Evolutionary conservation across 1,139 yeast species (phyloP).

Genomic region (Suhomyces choctaworum): DNA sequence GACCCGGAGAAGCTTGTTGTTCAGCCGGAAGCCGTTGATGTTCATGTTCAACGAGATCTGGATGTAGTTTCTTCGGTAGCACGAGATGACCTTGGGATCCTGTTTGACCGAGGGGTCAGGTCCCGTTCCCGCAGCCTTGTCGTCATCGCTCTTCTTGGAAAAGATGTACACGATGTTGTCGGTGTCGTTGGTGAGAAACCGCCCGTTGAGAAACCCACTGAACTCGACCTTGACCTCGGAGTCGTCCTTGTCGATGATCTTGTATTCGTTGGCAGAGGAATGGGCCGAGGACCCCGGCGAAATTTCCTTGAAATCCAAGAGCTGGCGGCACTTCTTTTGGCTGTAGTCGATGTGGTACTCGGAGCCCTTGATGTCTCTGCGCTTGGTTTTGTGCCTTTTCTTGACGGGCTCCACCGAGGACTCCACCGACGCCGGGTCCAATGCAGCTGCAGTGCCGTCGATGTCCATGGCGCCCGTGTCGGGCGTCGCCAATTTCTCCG

Average conservation of each 20-base stretch:
- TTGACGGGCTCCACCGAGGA: slow-evolving; percentile 8
- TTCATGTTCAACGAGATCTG: slow-evolving; percentile 40
- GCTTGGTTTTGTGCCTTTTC: slow-evolving; percentile 9
- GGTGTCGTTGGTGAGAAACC: slow-evolving; percentile 44
- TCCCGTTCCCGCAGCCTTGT: slow-evolving; percentile 1
- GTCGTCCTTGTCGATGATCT: slow-evolving; percentile 34
- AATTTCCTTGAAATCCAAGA: slow-evolving; percentile 33
- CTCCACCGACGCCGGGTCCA: background rate
- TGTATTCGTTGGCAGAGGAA: slow-evolving; percentile 27
- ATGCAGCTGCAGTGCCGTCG: background rate
- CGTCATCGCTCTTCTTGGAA: slow-evolving; percentile 20
- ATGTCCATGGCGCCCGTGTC: slow-evolving; percentile 2
- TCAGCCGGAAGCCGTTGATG: slow-evolving; percentile 29
- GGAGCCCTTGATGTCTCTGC: slow-evolving; percentile 12
- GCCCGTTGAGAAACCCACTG: slow-evolving; percentile 44
- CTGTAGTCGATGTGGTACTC: slow-evolving; percentile 12
- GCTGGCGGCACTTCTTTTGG: slow-evolving; percentile 16
- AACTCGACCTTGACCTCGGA: slow-evolving; percentile 25
- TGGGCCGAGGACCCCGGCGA: slow-evolving; percentile 10
- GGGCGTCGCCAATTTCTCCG: slow-evolving; percentile 9
- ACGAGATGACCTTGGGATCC: slow-evolving; percentile 44
- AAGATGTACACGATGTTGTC: slow-evolving; percentile 42
- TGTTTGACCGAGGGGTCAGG: slow-evolving; percentile 9
- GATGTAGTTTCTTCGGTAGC: slow-evolving; percentile 48
- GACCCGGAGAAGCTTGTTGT: slow-evolving; percentile 32